Percentiles rank a stretch among this genome's conserved stretches.
These are phyloP conservation scores for Chaetothyriales sp. DNA, from an alignment of 2,329 filamentous ascomycete species.

Conservation along the genomic window DNA sequence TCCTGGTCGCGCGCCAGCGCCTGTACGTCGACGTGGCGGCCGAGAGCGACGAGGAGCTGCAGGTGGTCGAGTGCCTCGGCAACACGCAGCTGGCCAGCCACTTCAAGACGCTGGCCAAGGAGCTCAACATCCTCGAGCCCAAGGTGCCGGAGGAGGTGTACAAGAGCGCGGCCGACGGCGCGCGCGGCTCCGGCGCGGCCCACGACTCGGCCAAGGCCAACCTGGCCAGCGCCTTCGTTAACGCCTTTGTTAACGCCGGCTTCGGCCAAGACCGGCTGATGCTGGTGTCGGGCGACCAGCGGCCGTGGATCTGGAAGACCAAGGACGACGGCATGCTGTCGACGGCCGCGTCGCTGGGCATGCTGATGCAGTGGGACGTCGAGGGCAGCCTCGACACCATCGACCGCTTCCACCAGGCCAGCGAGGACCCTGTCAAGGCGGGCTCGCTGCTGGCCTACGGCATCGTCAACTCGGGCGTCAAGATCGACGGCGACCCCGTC, in stretches of 20 bases:
- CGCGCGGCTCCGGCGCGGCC: constrained; percentile 82
- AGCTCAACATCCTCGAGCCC: constrained; percentile 90
- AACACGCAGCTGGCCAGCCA: constrained; percentile 81
- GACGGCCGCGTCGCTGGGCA: constrained; percentile 83
- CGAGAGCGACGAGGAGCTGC: constrained; percentile 54
- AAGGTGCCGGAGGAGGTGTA: constrained; percentile 98
- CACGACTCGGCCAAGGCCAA: constrained; percentile 86
- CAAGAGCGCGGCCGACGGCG: constrained; percentile 96
- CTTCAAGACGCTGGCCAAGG: constrained; percentile 87
- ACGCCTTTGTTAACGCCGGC: constrained; percentile 91
- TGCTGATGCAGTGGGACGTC: constrained; percentile 84
- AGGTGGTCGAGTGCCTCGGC: constrained; percentile 69
- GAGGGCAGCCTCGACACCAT: constrained; percentile 86
- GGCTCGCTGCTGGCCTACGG: constrained; percentile 87
- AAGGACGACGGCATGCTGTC: constrained; percentile 98
- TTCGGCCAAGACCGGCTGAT: constrained; percentile 97
- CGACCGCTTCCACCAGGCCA: constrained; percentile 79
- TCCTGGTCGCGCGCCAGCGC: constrained; percentile 80
- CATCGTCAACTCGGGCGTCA: constrained; percentile 87
- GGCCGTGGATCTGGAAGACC: constrained; percentile 97
- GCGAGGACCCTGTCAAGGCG: constrained; percentile 74
- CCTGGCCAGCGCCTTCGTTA: constrained; percentile 88
- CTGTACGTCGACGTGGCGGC: constrained; percentile 61
- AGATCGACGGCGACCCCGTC: constrained; percentile 77
- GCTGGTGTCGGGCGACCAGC: constrained; percentile 76